phyloP scores from a whole-genome alignment of 257 asterid species.

The Primulina tabacum region DNA sequence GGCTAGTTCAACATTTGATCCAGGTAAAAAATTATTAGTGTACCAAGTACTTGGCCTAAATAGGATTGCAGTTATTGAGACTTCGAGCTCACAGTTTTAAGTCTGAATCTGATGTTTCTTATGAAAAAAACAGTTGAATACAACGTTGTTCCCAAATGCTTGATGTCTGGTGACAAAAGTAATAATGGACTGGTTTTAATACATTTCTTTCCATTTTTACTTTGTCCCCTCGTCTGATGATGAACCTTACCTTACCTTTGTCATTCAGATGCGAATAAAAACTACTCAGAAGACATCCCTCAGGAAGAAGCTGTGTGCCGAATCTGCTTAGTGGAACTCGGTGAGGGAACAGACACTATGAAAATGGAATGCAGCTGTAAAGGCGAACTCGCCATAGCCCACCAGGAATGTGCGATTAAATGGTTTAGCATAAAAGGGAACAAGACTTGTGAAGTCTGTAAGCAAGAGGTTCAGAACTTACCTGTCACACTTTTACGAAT shows the following conservation, averaged over 20 bases:
- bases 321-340: conserved; percentile 82
- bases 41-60: neutral
- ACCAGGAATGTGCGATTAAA: conserved; percentile 85
- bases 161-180: neutral
- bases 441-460: conserved; percentile 90
- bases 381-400: conserved; percentile 97
- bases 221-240: conserved; percentile 11
- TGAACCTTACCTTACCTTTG: conserved; percentile 36
- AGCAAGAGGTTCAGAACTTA: conserved; percentile 77
- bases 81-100: neutral
- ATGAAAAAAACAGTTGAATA: neutral
- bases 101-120: neutral
- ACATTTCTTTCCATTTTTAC: neutral
- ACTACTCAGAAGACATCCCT: conserved; percentile 67
- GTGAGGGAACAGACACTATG: conserved; percentile 70
- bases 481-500: conserved; percentile 80
- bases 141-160: neutral
- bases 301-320: conserved; percentile 91
- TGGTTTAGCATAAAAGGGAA: conserved; percentile 98
- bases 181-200: neutral
- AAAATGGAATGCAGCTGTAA: conserved; percentile 95
- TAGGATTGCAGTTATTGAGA: neutral
- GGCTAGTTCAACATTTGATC: conserved; percentile 34
- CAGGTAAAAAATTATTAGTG: conserved; percentile 34
- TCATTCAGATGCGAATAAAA: conserved; percentile 47